Evolutionary conservation across 1,284 basidiomycete species (phyloP).

Genomic region (Sporisorium reilianum): DNA sequence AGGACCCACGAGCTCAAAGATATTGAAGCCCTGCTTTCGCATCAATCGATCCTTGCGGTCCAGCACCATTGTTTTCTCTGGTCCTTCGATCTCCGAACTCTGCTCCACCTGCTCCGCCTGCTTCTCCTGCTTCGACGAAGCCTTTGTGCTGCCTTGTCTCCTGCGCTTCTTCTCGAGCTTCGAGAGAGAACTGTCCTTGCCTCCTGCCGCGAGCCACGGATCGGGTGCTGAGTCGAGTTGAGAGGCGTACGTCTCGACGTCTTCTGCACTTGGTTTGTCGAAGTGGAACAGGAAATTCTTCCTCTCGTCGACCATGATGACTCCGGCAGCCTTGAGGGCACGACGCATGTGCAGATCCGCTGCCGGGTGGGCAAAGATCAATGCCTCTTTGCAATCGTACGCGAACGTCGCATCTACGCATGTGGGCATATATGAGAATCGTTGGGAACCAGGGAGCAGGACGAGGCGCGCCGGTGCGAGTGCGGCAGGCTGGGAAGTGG

Average conservation of each 20-base stretch:
- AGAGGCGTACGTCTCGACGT: conserved; percentile 13
- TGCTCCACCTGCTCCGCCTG: background rate
- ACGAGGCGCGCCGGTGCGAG: conserved; percentile 41
- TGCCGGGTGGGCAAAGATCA: conserved; percentile 56
- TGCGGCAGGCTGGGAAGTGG: conserved; percentile 7
- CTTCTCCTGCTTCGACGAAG: background rate
- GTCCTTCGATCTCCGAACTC: background rate
- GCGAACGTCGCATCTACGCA: background rate
- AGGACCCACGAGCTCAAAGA: conserved; percentile 62
- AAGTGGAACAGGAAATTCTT: conserved; percentile 24
- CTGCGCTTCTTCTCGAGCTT: conserved; percentile 36
- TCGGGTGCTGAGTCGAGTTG: conserved; percentile 50
- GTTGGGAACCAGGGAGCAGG: conserved; percentile 8
- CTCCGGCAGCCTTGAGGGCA: conserved; percentile 35
- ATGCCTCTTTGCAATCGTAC: conserved; percentile 31
- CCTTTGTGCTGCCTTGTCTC: conserved; percentile 14
- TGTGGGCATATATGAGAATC: background rate
- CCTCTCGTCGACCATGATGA: conserved; percentile 34
- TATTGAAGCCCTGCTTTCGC: conserved; percentile 58
- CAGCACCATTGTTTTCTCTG: background rate
- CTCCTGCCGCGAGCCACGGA: conserved; percentile 53
- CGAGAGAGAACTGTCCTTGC: conserved; percentile 36
- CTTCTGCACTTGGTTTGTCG: background rate
- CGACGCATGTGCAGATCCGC: conserved; percentile 39
- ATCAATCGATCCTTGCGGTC: conserved; percentile 16